Conservation (phyloP, 1,284 basidiomycete species). For the Moesziomyces sp. region DNA sequence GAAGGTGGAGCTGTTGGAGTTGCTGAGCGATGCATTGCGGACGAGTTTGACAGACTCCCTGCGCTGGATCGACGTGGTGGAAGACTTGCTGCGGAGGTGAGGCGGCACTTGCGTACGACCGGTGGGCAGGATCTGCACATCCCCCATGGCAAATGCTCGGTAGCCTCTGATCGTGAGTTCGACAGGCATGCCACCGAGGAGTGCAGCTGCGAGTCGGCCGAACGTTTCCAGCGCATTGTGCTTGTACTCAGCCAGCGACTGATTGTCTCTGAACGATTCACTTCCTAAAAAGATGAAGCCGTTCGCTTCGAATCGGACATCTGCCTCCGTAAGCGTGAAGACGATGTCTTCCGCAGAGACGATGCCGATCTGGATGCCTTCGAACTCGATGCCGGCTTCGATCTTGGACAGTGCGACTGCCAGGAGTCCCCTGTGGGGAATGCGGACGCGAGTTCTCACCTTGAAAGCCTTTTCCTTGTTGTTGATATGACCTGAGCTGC, state of each 20-base stretch:
- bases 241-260: slow-evolving; percentile 23
- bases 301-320: slow-evolving; percentile 36
- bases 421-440: slow-evolving; percentile 30
- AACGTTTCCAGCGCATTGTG: slow-evolving; percentile 23
- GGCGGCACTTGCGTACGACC: slow-evolving; percentile 23
- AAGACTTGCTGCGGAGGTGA: slow-evolving; percentile 26
- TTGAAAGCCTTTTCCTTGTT: slow-evolving; percentile 36
- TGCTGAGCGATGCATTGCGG: slow-evolving; percentile 20
- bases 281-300: slow-evolving; percentile 44
- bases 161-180: slow-evolving; percentile 31
- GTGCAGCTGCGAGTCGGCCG: slow-evolving; percentile 21
- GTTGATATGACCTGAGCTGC: slow-evolving; percentile 14
- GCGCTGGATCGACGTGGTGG: slow-evolving; percentile 12
- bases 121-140: slow-evolving; percentile 16
- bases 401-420: slow-evolving; percentile 43
- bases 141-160: slow-evolving; percentile 45
- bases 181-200: slow-evolving; percentile 20
- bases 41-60: slow-evolving; percentile 4
- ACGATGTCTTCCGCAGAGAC: slow-evolving; percentile 44
- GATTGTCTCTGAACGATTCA: slow-evolving; percentile 26
- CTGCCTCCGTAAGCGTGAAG: slow-evolving; percentile 26
- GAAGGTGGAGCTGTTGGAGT: slow-evolving; percentile 14
- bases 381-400: slow-evolving; percentile 42
- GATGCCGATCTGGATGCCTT: slow-evolving; percentile 41
- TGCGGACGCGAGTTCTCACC: slow-evolving; percentile 28